phyloP scores from a whole-genome alignment of 2,329 filamentous ascomycete genomes.

The Trichoderma sp. region DNA sequence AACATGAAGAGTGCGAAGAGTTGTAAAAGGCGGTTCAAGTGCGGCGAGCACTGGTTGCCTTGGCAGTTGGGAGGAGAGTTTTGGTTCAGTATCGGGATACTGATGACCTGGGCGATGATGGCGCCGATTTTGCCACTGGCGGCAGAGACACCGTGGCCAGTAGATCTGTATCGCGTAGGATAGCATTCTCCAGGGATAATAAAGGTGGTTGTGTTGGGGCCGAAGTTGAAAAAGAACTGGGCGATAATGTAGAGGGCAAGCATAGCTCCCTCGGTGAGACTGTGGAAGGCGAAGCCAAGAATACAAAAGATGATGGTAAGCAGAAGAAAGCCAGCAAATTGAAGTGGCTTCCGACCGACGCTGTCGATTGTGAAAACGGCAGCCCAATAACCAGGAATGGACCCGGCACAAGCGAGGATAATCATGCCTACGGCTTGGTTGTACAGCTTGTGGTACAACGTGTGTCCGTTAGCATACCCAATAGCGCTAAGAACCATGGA shows the following conservation, averaged over 20 bases:
- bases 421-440: conserved; percentile 77
- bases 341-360: conserved; percentile 76
- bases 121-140: conserved; percentile 70
- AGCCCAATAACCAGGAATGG: conserved; percentile 80
- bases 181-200: conserved; percentile 68
- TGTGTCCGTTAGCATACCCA: conserved; percentile 66
- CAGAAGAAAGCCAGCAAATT: conserved; percentile 64
- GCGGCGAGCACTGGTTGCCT: conserved; percentile 55
- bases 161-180: conserved; percentile 65
- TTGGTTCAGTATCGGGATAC: conserved; percentile 63
- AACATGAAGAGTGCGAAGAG: conserved; percentile 84
- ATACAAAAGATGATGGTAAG: conserved; percentile 65
- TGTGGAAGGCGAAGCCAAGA: conserved; percentile 63
- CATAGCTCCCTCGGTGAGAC: conserved; percentile 52
- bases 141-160: conserved; percentile 67
- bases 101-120: conserved; percentile 68
- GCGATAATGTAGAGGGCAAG: conserved; percentile 66
- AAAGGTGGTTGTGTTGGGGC: conserved; percentile 69
- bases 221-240: conserved; percentile 70
- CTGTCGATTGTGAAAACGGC: conserved; percentile 75
- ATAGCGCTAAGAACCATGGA: conserved; percentile 71
- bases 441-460: conserved; percentile 69
- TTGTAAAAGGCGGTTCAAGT: conserved; percentile 74
- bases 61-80: conserved; percentile 56
- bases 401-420: conserved; percentile 75